Conservation (phyloP, 306 rosid species). For the Quercus parvula region DNA sequence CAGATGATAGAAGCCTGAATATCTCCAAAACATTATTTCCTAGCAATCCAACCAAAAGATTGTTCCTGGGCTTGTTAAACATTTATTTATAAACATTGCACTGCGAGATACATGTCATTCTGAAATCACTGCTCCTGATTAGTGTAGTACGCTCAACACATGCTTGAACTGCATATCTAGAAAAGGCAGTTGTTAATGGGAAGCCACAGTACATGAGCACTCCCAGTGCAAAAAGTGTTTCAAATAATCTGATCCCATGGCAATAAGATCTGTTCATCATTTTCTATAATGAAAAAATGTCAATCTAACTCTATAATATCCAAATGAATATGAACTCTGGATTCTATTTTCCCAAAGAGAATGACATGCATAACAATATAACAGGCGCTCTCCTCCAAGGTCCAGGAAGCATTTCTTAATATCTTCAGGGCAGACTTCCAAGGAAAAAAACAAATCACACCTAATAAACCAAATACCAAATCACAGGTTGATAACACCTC, state of each 20-base stretch:
- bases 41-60: background rate
- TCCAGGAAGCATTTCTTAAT: conserved; percentile 12
- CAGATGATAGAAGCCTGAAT: conserved; percentile 13
- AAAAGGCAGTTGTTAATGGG: conserved; percentile 15
- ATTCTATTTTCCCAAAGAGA: background rate
- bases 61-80: background rate
- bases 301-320: conserved; percentile 7
- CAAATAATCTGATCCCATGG: conserved; percentile 8
- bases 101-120: background rate
- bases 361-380: background rate
- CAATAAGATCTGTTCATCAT: conserved; percentile 7
- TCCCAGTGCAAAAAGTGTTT: background rate
- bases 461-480: conserved; percentile 15
- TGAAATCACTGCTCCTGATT: background rate
- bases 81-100: background rate
- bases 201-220: conserved; percentile 16
- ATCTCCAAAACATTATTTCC: conserved; percentile 28
- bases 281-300: conserved; percentile 10
- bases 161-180: conserved; percentile 16
- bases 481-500: conserved; percentile 2
- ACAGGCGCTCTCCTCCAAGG: background rate
- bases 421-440: conserved; percentile 16
- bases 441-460: background rate
- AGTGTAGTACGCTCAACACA: conserved; percentile 13
- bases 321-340: background rate